Conservation (phyloP, 2,329 filamentous ascomycete genomes). For the Calonectria pauciramosa region DNA sequence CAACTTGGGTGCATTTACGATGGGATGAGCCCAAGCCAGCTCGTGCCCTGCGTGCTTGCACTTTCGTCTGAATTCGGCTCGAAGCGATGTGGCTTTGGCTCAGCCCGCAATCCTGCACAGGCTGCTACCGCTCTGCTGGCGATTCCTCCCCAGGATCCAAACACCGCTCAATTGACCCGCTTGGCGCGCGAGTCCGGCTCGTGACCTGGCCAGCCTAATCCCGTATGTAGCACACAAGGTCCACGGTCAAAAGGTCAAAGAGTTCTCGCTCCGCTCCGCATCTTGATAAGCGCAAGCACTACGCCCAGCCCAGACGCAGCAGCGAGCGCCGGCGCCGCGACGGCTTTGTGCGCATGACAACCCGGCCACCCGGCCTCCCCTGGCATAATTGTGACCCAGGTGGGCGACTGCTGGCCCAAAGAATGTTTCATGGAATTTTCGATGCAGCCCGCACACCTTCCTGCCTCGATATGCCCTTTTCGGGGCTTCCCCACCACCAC, state of each 20-base stretch:
- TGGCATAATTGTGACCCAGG: conserved; percentile 38
- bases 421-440: conserved; percentile 47
- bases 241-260: conserved; percentile 8
- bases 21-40: conserved; percentile 14
- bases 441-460: conserved; percentile 26
- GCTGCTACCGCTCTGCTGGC: not conserved
- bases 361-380: conserved; percentile 32
- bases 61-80: conserved; percentile 6
- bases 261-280: conserved; percentile 1
- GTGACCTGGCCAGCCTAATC: conserved; percentile 3
- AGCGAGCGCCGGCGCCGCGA: conserved; percentile 14
- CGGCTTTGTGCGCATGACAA: conserved; percentile 24
- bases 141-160: conserved; percentile 1
- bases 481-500: not conserved
- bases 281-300: conserved; percentile 13
- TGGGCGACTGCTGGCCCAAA: conserved; percentile 27
- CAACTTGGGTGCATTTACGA: not conserved
- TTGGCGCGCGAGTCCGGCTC: conserved; percentile 8
- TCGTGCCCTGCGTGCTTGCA: not conserved
- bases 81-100: conserved; percentile 15
- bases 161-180: conserved; percentile 11
- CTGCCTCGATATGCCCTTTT: not conserved
- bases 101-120: conserved; percentile 6
- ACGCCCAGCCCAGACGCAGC: conserved; percentile 12
- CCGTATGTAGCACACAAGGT: not conserved